Conservation (phyloP, 768 basidiomycete species). For the Favolaschia claudopus region DNA sequence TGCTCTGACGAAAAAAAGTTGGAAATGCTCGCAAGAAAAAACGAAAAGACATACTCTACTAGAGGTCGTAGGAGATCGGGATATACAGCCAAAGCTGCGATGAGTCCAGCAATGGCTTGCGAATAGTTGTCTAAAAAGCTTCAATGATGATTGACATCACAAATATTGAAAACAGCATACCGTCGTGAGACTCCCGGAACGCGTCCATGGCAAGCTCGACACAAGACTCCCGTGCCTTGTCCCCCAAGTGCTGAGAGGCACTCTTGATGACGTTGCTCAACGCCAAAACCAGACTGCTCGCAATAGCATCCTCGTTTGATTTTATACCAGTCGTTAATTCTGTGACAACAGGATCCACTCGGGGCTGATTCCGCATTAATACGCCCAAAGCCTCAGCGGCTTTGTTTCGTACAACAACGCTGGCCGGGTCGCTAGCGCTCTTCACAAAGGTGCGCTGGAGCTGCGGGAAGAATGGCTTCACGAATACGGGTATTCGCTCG, state of each 20-base stretch:
- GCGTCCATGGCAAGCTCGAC: slow-evolving; percentile 81
- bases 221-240: slow-evolving; percentile 74
- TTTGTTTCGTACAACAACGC: slow-evolving; percentile 77
- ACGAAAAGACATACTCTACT: slow-evolving; percentile 60
- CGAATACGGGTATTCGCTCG: slow-evolving; percentile 83
- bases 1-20: slow-evolving; percentile 45
- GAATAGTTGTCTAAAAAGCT: slow-evolving; percentile 67
- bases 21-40: background rate
- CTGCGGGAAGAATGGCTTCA: slow-evolving; percentile 99
- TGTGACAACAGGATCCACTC: slow-evolving; percentile 93
- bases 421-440: slow-evolving; percentile 82
- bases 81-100: slow-evolving; percentile 68
- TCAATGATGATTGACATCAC: background rate
- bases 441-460: slow-evolving; percentile 97
- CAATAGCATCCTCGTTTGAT: slow-evolving; percentile 71
- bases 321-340: slow-evolving; percentile 75
- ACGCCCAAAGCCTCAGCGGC: slow-evolving; percentile 88
- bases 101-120: slow-evolving; percentile 67
- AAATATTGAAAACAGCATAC: slow-evolving; percentile 43
- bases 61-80: slow-evolving; percentile 70
- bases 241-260: slow-evolving; percentile 78
- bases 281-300: slow-evolving; percentile 77
- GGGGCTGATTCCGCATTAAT: slow-evolving; percentile 89
- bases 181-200: slow-evolving; percentile 76
- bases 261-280: slow-evolving; percentile 77